Percentiles rank a stretch among this genome's conserved stretches.
These are phyloP conservation scores for Lactifluus hygrophoroides DNA, from an alignment of 768 basidiomycete genomes.

Conservation along the genomic window DNA sequence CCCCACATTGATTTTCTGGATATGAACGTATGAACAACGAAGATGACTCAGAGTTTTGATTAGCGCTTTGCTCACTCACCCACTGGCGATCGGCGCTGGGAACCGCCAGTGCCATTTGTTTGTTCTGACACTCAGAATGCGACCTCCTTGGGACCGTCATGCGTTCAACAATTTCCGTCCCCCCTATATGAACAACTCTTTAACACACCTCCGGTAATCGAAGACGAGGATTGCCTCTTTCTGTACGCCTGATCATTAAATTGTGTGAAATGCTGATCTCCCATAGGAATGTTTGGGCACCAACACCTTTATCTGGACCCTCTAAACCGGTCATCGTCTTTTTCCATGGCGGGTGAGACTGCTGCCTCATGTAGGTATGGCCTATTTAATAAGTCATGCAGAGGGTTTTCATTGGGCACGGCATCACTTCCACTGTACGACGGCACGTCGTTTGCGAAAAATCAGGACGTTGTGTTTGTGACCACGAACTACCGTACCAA, in stretches of 20 bases:
- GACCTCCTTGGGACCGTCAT: constrained; percentile 2
- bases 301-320: not conserved
- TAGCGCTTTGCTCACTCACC: constrained; percentile 8
- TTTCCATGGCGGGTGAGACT: constrained; percentile 9
- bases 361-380: not conserved
- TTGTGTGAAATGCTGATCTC: not conserved
- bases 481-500: constrained; percentile 11
- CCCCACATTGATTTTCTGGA: not conserved
- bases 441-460: constrained; percentile 2
- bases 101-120: not conserved
- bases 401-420: not conserved
- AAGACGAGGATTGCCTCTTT: constrained; percentile 6
- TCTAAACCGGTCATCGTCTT: constrained; percentile 7
- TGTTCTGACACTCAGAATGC: not conserved
- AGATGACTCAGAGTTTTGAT: not conserved
- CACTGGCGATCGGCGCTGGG: constrained; percentile 1
- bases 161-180: constrained; percentile 3
- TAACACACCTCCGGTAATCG: not conserved
- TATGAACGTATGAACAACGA: too few relatives aligned
- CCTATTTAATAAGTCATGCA: not conserved
- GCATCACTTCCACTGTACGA: not conserved
- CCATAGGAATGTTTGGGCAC: constrained; percentile 9
- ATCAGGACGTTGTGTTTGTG: constrained; percentile 9
- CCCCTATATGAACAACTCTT: too few relatives aligned
- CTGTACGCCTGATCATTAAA: not conserved